A percentile compares a stretch with the other conserved stretches of the same genome.
These are phyloP conservation scores for Juglanconis sp. DNA, from an alignment of 2,329 filamentous ascomycete genomes.

Conservation along the genomic window DNA sequence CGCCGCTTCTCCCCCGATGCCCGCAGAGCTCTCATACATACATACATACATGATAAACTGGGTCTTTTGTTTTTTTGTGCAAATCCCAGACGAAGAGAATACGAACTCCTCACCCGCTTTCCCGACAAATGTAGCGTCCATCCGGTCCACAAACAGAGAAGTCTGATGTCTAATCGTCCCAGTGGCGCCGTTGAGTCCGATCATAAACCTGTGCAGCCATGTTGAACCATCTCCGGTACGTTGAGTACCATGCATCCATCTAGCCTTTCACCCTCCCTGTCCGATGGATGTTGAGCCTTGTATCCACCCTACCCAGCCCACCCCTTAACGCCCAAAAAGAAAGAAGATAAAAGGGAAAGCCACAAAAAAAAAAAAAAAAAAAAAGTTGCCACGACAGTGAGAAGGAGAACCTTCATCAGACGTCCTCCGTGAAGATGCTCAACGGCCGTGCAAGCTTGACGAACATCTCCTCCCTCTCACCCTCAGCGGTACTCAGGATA, in stretches of 20 bases:
- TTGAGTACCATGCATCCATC: constrained; percentile 24
- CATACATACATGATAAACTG: too few species aligned
- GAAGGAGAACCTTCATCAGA: constrained; percentile 8
- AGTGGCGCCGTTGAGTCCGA: constrained; percentile 22
- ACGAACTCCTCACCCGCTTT: too few species aligned
- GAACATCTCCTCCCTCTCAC: constrained; percentile 89
- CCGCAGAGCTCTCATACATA: too few species aligned
- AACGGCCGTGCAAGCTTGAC: constrained; percentile 64
- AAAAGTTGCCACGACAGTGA: too few species aligned
- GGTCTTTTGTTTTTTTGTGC: too few species aligned
- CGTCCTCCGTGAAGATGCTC: constrained; percentile 42
- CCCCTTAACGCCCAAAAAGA: neutral
- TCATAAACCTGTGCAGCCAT: constrained; percentile 13
- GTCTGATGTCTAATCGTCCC: constrained; percentile 2
- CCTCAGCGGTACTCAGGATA: constrained; percentile 72
- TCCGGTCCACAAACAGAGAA: constrained; percentile 4
- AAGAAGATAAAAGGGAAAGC: too few species aligned
- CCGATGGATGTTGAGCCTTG: constrained; percentile 3
- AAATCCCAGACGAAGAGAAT: too few species aligned
- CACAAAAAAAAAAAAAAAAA: too few species aligned
- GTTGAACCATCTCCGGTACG: constrained; percentile 20
- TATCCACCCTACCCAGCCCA: neutral
- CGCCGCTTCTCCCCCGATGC: too few species aligned
- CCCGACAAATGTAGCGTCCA: neutral
- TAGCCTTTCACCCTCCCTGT: constrained; percentile 6